A percentile compares a stretch with the other conserved stretches of the same genome.
These are phyloP conservation scores for Lagerstroemia speciosa DNA, from an alignment of 345 rosid species.

Conservation along the genomic window DNA sequence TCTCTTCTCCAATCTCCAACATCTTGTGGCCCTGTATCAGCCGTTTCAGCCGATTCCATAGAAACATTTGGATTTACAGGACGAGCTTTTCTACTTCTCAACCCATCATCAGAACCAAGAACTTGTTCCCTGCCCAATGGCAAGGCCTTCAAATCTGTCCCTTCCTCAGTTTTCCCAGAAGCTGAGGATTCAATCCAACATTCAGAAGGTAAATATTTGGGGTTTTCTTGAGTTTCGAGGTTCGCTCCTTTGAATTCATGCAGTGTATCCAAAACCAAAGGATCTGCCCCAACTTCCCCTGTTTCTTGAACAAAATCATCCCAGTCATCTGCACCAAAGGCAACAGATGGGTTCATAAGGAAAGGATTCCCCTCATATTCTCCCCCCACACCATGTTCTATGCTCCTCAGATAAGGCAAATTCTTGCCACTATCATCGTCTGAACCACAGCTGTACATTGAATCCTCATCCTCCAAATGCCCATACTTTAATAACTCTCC, in stretches of 20 bases:
- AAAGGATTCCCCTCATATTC: slow-evolving; percentile 45
- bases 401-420: slow-evolving; percentile 20
- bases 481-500: slow-evolving; percentile 29
- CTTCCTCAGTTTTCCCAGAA: slow-evolving; percentile 24
- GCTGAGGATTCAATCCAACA: slow-evolving; percentile 8
- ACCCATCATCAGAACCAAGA: slow-evolving; percentile 23
- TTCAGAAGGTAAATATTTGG: slow-evolving; percentile 12
- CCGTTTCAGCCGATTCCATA: slow-evolving; percentile 8
- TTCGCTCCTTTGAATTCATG: slow-evolving; percentile 20
- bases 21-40: slow-evolving; percentile 11
- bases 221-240: slow-evolving; percentile 20
- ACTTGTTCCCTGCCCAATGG: slow-evolving; percentile 13
- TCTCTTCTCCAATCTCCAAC: slow-evolving; percentile 15
- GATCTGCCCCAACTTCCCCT: slow-evolving; percentile 24
- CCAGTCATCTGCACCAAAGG: slow-evolving; percentile 90
- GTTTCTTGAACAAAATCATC: slow-evolving; percentile 76
- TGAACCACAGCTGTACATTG: slow-evolving; percentile 40
- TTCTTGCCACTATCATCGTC: slow-evolving; percentile 35
- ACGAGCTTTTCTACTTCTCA: slow-evolving; percentile 14
- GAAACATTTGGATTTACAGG: slow-evolving; percentile 16
- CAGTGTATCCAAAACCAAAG: slow-evolving; percentile 23
- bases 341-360: slow-evolving; percentile 58
- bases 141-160: slow-evolving; percentile 16
- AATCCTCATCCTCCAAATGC: slow-evolving; percentile 56
- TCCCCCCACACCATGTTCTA: slow-evolving; percentile 11